These are phyloP conservation scores for Penicillium malachiteum DNA, from an alignment of 495 filamentous ascomycete species.

Conservation along the genomic window DNA sequence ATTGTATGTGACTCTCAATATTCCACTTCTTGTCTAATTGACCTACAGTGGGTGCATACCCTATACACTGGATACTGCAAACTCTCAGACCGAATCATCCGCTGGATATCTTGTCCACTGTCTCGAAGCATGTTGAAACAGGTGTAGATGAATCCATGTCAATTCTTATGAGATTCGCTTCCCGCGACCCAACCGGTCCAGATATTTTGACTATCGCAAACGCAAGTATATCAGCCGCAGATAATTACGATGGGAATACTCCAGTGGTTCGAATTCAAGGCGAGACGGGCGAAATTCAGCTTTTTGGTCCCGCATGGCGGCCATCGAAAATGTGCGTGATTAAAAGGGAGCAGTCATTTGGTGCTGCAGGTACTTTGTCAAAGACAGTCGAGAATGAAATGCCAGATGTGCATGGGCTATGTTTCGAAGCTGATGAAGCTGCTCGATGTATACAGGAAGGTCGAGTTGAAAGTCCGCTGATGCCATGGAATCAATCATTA, in stretches of 20 bases:
- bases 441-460: slow-evolving; percentile 78
- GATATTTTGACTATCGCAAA: slow-evolving; percentile 65
- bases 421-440: slow-evolving; percentile 87
- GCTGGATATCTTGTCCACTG: slow-evolving; percentile 27
- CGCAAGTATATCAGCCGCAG: slow-evolving; percentile 33
- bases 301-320: slow-evolving; percentile 62
- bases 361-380: no score
- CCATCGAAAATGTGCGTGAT: slow-evolving; percentile 2
- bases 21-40: background rate
- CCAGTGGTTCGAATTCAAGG: slow-evolving; percentile 77
- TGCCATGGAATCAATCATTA: slow-evolving; percentile 77
- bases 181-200: no score
- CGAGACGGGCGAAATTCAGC: slow-evolving; percentile 75
- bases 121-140: no score
- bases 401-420: slow-evolving; percentile 79
- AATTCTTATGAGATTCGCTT: no score
- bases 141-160: no score
- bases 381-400: slow-evolving; percentile 22
- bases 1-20: slow-evolving; percentile 45
- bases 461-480: slow-evolving; percentile 65
- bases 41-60: slow-evolving; percentile 69
- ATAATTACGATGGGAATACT: slow-evolving; percentile 40
- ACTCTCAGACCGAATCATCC: slow-evolving; percentile 66
- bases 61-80: slow-evolving; percentile 87
- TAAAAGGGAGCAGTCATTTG: no score